Evolutionary conservation across 1,284 basidiomycete genomes (phyloP), one percentile per base, ranked within the genome.

Genomic region (Naganishia liquefaciens): DNA sequence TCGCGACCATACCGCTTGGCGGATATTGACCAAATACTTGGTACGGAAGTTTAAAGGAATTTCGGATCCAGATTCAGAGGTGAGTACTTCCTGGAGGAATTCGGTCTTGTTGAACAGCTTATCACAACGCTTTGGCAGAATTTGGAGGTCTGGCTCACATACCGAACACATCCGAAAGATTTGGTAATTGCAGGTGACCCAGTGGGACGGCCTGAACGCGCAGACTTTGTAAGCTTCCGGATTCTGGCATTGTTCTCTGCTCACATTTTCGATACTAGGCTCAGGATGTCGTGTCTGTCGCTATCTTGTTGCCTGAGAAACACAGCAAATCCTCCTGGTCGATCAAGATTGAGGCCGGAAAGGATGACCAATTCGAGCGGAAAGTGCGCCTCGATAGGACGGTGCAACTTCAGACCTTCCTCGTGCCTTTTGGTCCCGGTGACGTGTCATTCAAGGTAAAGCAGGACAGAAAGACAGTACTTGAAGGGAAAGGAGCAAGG

Each of bases 1-100:
- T 3, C 78, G 79, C 75, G 53, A 68, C 49, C 77, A 80, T 62
- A 71, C 71, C n/a, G 77, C 73, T 5, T 77, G 78, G 65, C 69
- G 76, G 33, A 69, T 71, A 63, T 73, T 80, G 72, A 75, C 73
- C 13, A 47, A 63, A 54, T 76, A 73, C 62, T 78, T 75, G 61
- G 54, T 69, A 0, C 27, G 55, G 11, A 55, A 69, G 7, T 78
- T 73, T 71, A 72, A 74, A 50, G 70, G 73, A 37, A 65, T 68
- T 27, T 43, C 52, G 10, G 21, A 58, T 9, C 28, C 40, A 19
- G 30, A 50, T 44, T 19, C 54, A n/a, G 37, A 21, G 23, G 21
- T 60, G 30, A 25, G 54, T 37, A 10, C 13, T 37, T 7, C 28
- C 21, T 43, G 25, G 9, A 10, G 19, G 10, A 21, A 15, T 58